Conservation (phyloP, 2,329 filamentous ascomycete species). For the Calonectria multiphialidica region DNA sequence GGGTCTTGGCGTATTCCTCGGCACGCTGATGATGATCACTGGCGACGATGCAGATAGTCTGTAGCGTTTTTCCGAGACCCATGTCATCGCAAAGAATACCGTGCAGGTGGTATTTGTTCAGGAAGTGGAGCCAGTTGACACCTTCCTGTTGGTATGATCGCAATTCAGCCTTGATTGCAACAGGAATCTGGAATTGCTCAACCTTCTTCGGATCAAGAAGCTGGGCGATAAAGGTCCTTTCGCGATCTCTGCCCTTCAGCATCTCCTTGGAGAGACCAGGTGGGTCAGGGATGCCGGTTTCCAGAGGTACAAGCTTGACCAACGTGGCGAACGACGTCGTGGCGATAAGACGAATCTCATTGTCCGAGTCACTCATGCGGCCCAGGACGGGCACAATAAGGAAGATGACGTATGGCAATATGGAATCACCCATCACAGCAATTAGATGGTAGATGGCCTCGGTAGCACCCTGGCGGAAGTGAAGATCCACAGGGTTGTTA, state of each 20-base stretch:
- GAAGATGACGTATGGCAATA: constrained; percentile 98
- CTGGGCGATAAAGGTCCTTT: constrained; percentile 96
- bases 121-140: constrained; percentile 98
- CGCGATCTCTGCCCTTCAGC: constrained; percentile 89
- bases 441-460: constrained; percentile 98
- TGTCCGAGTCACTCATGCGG: constrained; percentile 98
- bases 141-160: constrained; percentile 98
- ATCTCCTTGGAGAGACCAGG: constrained; percentile 91
- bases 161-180: constrained; percentile 96
- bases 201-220: constrained; percentile 98
- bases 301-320: constrained; percentile 95
- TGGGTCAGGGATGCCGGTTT: constrained; percentile 96
- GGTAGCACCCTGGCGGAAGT: constrained; percentile 91
- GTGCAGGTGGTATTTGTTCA: constrained; percentile 97
- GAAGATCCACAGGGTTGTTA: constrained; percentile 88
- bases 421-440: constrained; percentile 96
- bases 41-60: constrained; percentile 97
- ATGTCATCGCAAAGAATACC: constrained; percentile 99
- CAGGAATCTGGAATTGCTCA: constrained; percentile 91
- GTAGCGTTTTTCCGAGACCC: constrained; percentile 97
- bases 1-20: constrained; percentile 88
- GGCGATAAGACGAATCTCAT: constrained; percentile 92
- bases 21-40: constrained; percentile 96
- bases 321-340: constrained; percentile 97
- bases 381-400: constrained; percentile 96